Percentiles rank a stretch among this genome's conserved stretches.
phyloP scores from a whole-genome alignment of 2,329 filamentous ascomycete genomes.

The Aspergillus spinulosporus region DNA sequence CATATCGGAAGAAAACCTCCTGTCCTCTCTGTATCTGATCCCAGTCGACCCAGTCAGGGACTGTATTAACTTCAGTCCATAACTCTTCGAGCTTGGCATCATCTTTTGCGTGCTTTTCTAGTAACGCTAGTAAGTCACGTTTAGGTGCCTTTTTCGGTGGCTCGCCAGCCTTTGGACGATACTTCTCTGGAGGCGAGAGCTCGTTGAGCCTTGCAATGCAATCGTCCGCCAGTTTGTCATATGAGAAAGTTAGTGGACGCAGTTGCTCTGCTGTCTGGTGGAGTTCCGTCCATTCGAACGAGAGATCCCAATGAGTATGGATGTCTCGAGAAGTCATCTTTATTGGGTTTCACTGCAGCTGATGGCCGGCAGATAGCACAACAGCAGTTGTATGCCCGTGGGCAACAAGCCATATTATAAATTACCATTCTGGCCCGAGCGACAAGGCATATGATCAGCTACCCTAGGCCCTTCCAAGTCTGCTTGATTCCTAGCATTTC shows the following conservation, averaged over 20 bases:
- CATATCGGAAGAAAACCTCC: conserved; percentile 75
- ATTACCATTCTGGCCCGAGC: neutral
- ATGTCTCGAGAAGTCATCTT: conserved; percentile 19
- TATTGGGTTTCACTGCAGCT: neutral
- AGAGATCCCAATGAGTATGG: conserved; percentile 59
- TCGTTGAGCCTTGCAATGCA: conserved; percentile 64
- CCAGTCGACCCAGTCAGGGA: conserved; percentile 78
- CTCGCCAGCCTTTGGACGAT: conserved; percentile 7
- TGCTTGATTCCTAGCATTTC: neutral
- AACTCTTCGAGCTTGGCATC: conserved; percentile 60
- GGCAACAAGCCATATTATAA: conserved; percentile 10
- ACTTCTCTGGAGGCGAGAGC: conserved; percentile 52
- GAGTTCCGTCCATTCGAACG: conserved; percentile 66
- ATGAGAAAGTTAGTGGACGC: conserved; percentile 62
- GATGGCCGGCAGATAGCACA: neutral
- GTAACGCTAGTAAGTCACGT: conserved; percentile 64
- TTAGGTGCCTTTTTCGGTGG: conserved; percentile 31
- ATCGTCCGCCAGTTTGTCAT: conserved; percentile 68
- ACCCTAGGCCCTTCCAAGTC: neutral
- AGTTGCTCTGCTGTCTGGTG: conserved; percentile 64
- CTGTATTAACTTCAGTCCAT: conserved; percentile 66
- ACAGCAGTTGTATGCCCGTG: conserved; percentile 3
- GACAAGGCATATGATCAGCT: conserved; percentile 4
- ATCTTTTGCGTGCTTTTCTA: conserved; percentile 58
- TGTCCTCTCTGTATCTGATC: conserved; percentile 72